Base-by-base conservation (phyloP, 2,329 filamentous ascomycete genomes). In the Colletotrichum simmondsii region DNA sequence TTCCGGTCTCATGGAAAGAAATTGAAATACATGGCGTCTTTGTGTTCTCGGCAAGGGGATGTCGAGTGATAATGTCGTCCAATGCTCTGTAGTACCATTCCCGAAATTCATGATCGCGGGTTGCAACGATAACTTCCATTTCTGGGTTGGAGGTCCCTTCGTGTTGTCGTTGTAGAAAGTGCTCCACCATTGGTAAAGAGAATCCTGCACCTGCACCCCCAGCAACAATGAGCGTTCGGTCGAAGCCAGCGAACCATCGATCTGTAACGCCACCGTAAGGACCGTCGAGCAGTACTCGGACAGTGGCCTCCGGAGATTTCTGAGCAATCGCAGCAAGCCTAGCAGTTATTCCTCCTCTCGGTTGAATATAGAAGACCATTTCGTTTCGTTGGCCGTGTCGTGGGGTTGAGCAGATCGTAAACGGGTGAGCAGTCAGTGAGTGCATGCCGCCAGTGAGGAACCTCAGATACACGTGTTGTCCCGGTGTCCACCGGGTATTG, bases 151-250 rank as follows among this genome's bases (percentile, higher is more conserved):
- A 54, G 73, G 35, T 35, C 14, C 46, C 14, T 16, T 14, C 24
- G n/a, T 49, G n/a, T 61, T 56, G 5, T 58, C 2, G 11, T 28
- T 42, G 6, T 14, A 83, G 70, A 19, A 78, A 79, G 8, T 84
- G 81, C 75, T 87, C 85, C 10, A 89, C 79, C 5, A 90, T 79
- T 0, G 85, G 83, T 0, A 91, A 77, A 1, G 85, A 84, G 78
- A 87, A 88, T 0, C 88, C 88, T 2, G 86, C 87, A 1, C 90
- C 90, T 0, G 89, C 87, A 0, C 90, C 90, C 11, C 90, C 89
- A 0, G 87, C 86, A 4, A 91, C 78, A 19, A 91, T 78, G 0
- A 92, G 77, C 0, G 81, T 78, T 8, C 79, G 79, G 60, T 89
- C 84, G 63, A 84, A 86, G 0, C 79, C 78, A 0, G 78, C 75